These are phyloP conservation scores for Monilinia laxa DNA, from an alignment of 2,329 filamentous ascomycete species.

Conservation along the genomic window DNA sequence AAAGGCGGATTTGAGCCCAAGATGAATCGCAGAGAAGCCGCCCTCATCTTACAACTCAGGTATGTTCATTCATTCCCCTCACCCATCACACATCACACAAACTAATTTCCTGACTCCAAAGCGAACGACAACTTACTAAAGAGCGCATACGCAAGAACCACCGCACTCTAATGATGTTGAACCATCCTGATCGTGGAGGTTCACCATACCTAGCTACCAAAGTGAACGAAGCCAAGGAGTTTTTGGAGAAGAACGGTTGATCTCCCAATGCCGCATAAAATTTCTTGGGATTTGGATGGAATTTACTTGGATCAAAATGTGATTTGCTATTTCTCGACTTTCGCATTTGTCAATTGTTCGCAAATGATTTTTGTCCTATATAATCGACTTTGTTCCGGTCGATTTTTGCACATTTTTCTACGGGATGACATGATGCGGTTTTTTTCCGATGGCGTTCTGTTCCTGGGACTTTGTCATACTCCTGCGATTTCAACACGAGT, in stretches of 20 bases:
- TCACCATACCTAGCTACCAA: conserved; percentile 97
- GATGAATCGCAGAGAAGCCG: conserved; percentile 91
- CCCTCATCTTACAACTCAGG: conserved; percentile 87
- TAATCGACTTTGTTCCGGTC: neutral
- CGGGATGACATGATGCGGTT: neutral
- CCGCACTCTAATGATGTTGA: conserved; percentile 91
- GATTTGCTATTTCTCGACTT: conserved; percentile 6
- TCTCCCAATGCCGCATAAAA: neutral
- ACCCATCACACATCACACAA: neutral
- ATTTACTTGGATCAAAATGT: neutral
- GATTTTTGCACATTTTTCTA: neutral
- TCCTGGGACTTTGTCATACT: neutral
- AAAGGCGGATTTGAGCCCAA: conserved; percentile 97
- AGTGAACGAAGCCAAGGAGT: conserved; percentile 97
- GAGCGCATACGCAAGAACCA: conserved; percentile 96
- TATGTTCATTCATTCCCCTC: conserved; percentile 46
- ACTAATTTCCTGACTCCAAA: conserved; percentile 42
- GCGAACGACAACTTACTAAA: conserved; percentile 83
- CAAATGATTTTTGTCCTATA: neutral
- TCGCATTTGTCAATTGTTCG: neutral
- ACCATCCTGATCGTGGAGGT: conserved; percentile 95
- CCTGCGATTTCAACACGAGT: neutral
- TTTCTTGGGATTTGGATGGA: conserved; percentile 9
- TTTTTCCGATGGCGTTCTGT: neutral
- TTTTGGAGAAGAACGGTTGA: conserved; percentile 71